Evolutionary conservation across 495 filamentous ascomycete species (phyloP), one percentile per base, ranked within the genome.

Genomic region (Ramalina peruviana): DNA sequence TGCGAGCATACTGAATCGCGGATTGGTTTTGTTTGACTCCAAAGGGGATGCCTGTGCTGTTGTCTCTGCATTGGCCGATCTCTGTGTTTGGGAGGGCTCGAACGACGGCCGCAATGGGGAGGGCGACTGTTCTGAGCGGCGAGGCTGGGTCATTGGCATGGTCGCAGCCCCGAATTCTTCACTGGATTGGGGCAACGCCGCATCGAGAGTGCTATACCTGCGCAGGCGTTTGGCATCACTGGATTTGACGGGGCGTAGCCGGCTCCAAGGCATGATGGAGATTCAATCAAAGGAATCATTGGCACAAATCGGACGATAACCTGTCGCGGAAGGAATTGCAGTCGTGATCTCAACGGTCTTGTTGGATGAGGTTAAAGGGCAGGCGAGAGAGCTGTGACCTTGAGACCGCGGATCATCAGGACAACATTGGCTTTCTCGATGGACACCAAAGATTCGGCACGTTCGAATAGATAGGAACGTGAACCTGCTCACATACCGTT

Each of bases 1-100:
- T 62, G 82, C 86, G 66, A 94, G 75, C 67, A 96, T 80, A 62
- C 83, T 92, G 62, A 96, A 96, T 33, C 90, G 82, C 52, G 82
- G 74, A 62, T 70, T 27, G 53, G 42, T 49, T 37, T 46, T 26
- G 40, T 33, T 37, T 53, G 48, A 17, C 17, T 43, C 53, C 23
- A 23, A 21, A 25, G 17, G 33, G 54, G 46, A 54, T 33, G 21
- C 36, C 38, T 40, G 38, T 2, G 54, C 20, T 45, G 30, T 48
- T 36, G 12, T 33, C 30, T 42, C 45, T 23, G 9, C 20, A 23
- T 37, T 41, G 45, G 53, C n/a, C 17, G 36, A n/a, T 39, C 17
- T 50, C 27, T 51, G 25, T n/a, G 39, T 43, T 19, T 36, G 38
- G 16, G 46, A 26, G 23, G 44, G 54, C 15, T 54, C 54, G 36